phyloP scores from a whole-genome alignment of 1,139 yeast genomes.

The Taphrina communis region DNA sequence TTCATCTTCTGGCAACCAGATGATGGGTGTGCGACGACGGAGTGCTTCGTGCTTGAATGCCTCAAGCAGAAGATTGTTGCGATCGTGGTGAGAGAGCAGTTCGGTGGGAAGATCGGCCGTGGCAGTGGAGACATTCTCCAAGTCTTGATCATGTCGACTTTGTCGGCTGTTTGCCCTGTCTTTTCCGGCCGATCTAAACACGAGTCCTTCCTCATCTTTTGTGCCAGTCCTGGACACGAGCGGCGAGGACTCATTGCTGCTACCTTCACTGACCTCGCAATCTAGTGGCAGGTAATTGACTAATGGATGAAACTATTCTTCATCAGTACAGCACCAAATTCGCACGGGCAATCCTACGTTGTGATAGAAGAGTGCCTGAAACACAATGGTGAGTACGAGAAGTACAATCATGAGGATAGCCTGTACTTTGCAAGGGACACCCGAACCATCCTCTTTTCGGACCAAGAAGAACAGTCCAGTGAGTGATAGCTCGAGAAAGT shows the following conservation, averaged over 20 bases:
- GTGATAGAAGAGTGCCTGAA: constrained; percentile 64
- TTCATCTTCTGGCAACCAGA: constrained; percentile 90
- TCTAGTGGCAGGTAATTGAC: constrained; percentile 24
- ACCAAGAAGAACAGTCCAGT: constrained; percentile 85
- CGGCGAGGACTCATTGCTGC: constrained; percentile 14
- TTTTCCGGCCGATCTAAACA: background rate
- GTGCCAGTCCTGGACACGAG: constrained; percentile 9
- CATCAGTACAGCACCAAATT: background rate
- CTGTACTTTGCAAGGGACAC: constrained; percentile 44
- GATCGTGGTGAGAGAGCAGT: background rate
- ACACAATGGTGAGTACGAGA: constrained; percentile 67
- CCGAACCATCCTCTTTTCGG: constrained; percentile 46
- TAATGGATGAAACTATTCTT: constrained; percentile 16
- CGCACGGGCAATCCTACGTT: constrained; percentile 47
- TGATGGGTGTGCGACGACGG: constrained; percentile 65
- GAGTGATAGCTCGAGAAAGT: constrained; percentile 82
- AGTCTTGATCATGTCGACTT: background rate
- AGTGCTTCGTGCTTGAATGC: constrained; percentile 74
- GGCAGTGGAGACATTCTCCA: background rate
- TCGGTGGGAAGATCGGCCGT: constrained; percentile 3
- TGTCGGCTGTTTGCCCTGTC: background rate
- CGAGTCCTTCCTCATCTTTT: background rate
- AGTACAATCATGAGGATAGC: constrained; percentile 65
- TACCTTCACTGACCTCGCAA: background rate
- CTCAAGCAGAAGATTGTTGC: constrained; percentile 39